phyloP scores from a whole-genome alignment of 73 alveolate genomes.

The Effrenium voratum region DNA sequence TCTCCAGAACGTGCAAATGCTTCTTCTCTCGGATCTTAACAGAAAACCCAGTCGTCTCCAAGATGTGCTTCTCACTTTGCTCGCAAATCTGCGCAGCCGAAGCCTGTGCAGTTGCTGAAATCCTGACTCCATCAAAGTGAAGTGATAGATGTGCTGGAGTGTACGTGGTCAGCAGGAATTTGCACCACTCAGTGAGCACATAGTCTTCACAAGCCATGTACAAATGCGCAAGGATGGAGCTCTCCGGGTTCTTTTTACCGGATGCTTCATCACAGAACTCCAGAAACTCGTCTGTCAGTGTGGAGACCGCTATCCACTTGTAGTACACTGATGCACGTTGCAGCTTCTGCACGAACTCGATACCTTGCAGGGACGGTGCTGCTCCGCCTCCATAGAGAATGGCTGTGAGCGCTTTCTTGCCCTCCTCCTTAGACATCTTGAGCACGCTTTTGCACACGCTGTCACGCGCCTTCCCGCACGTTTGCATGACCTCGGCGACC shows the following conservation, averaged over 20 bases:
- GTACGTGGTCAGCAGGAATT: background rate
- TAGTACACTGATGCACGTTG: background rate
- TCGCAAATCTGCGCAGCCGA: background rate
- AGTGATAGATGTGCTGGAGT: constrained; percentile 1
- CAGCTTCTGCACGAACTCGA: background rate
- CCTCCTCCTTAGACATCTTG: background rate
- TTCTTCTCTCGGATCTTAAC: constrained; percentile 8
- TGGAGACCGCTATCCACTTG: background rate
- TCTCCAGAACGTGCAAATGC: background rate
- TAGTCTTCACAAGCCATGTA: background rate
- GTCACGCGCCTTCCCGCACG: background rate
- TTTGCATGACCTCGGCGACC: background rate
- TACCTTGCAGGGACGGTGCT: background rate
- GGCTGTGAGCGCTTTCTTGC: background rate
- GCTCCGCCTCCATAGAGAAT: background rate
- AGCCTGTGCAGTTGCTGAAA: background rate
- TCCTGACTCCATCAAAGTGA: constrained; percentile 56
- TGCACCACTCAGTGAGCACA: background rate
- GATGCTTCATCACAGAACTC: background rate
- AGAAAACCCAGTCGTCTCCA: background rate
- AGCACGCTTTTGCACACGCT: background rate
- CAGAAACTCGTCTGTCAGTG: background rate
- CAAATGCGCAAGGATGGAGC: background rate
- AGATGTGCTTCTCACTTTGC: background rate
- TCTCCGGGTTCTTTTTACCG: background rate